Evolutionary conservation across 1,284 basidiomycete genomes (phyloP).

Genomic region (Pyrrhoderma noxium): DNA sequence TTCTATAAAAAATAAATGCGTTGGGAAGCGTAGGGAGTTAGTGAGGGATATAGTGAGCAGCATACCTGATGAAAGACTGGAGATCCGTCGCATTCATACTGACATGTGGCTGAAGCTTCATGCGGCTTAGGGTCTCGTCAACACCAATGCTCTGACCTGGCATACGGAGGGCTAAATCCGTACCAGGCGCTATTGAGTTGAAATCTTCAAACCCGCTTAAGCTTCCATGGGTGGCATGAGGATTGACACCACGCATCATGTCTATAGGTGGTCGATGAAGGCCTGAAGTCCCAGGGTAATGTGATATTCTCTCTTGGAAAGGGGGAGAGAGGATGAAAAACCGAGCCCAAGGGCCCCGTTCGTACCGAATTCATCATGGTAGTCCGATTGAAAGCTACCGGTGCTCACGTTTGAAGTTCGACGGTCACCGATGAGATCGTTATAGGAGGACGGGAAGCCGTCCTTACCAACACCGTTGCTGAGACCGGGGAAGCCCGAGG

Average conservation of each 20-base stretch:
- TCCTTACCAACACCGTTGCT: conserved; percentile 42
- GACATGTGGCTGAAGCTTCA: conserved; percentile 52
- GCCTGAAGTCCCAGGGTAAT: conserved; percentile 38
- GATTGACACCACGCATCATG: conserved; percentile 56
- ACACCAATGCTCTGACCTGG: conserved; percentile 33
- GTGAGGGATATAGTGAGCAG: conserved; percentile 8
- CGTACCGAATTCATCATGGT: conserved; percentile 45
- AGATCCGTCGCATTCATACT: conserved; percentile 61
- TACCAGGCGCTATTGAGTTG: conserved; percentile 41
- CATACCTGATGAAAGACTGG: conserved; percentile 72
- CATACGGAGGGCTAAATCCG: conserved; percentile 51
- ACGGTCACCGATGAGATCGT: conserved; percentile 44
- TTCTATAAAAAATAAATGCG: too few species aligned
- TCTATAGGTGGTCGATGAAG: conserved; percentile 39
- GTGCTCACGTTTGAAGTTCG: conserved; percentile 41
- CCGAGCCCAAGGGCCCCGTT: conserved; percentile 38
- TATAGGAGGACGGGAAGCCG: conserved; percentile 30
- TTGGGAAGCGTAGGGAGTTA: not conserved
- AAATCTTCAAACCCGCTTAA: conserved; percentile 51
- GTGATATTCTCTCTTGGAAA: conserved; percentile 49
- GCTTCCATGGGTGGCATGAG: conserved; percentile 54
- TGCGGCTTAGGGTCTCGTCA: conserved; percentile 53
- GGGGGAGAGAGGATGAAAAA: conserved; percentile 31
- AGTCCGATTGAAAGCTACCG: conserved; percentile 46
- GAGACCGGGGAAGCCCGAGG: conserved; percentile 42